phyloP scores from a whole-genome alignment of 768 basidiomycete species.

The Chalciporus chontae region DNA sequence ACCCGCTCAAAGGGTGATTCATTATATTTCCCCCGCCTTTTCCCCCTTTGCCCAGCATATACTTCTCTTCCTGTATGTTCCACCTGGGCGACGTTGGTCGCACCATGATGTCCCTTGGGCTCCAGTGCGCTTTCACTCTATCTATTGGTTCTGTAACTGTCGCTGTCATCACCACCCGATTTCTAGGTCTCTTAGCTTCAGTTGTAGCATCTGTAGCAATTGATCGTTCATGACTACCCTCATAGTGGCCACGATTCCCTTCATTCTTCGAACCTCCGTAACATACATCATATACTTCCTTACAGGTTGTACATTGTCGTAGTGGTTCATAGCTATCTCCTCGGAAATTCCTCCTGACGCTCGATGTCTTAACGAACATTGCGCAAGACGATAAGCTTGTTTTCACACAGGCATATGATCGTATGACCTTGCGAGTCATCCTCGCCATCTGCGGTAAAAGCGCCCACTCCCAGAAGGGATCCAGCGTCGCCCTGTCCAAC shows the following conservation, averaged over 20 bases:
- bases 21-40: not conserved
- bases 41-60: not conserved
- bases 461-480: conserved; percentile 73
- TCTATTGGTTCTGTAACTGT: conserved; percentile 31
- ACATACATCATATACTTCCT: conserved; percentile 36
- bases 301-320: conserved; percentile 34
- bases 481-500: conserved; percentile 69
- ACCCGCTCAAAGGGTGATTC: conserved; percentile 43
- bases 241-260: conserved; percentile 31
- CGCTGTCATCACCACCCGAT: conserved; percentile 27
- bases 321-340: conserved; percentile 21
- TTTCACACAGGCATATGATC: conserved; percentile 75
- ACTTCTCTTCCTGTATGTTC: conserved; percentile 7
- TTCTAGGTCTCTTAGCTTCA: conserved; percentile 20
- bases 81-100: conserved; percentile 8
- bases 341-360: conserved; percentile 12
- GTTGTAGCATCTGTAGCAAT: conserved; percentile 31
- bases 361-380: conserved; percentile 27
- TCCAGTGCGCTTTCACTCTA: conserved; percentile 25
- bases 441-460: conserved; percentile 34
- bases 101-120: conserved; percentile 17
- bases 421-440: conserved; percentile 31
- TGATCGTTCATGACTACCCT: conserved; percentile 35
- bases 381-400: conserved; percentile 61
- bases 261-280: conserved; percentile 28